Percentiles rank a stretch among this genome's conserved stretches.
phyloP scores from a whole-genome alignment of 805 yeast species.

The Cyberlindnera maclurae region DNA sequence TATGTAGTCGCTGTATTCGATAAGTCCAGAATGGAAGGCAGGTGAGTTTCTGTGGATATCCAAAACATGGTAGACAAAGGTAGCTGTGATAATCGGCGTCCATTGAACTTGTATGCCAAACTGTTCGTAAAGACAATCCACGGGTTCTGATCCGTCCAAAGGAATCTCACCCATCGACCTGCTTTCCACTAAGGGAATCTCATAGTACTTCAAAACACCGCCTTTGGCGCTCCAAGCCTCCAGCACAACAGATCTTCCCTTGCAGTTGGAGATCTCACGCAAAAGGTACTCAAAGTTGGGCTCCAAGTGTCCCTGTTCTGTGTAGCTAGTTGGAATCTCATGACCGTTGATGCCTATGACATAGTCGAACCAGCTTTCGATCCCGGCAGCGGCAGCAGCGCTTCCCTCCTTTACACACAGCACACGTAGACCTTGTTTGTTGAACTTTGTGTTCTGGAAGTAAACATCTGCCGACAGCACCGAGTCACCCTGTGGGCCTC shows the following conservation, averaged over 20 bases:
- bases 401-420: conserved; percentile 41
- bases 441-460: conserved; percentile 23
- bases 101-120: conserved; percentile 71
- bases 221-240: conserved; percentile 89
- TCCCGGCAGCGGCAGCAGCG: conserved; percentile 41
- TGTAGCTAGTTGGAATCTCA: conserved; percentile 37
- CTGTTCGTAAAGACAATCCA: conserved; percentile 35
- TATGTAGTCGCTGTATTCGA: conserved; percentile 82
- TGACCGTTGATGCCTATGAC: conserved; percentile 75
- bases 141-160: conserved; percentile 10
- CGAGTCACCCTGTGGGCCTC: conserved; percentile 22
- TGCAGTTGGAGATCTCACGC: conserved; percentile 35
- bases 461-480: conserved; percentile 20
- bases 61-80: conserved; percentile 82
- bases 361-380: conserved; percentile 86
- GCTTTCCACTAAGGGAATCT: conserved; percentile 27
- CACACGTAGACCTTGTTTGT: conserved; percentile 50
- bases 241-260: conserved; percentile 38
- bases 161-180: conserved; percentile 25
- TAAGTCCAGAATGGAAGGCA: conserved; percentile 73
- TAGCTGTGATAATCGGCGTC: conserved; percentile 66
- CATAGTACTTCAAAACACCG: conserved; percentile 42
- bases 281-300: conserved; percentile 38
- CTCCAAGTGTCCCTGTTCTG: conserved; percentile 27
- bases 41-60: conserved; percentile 70